Evolutionary conservation across 768 basidiomycete species (phyloP).

Genomic region (Pulveroboletus sp.): DNA sequence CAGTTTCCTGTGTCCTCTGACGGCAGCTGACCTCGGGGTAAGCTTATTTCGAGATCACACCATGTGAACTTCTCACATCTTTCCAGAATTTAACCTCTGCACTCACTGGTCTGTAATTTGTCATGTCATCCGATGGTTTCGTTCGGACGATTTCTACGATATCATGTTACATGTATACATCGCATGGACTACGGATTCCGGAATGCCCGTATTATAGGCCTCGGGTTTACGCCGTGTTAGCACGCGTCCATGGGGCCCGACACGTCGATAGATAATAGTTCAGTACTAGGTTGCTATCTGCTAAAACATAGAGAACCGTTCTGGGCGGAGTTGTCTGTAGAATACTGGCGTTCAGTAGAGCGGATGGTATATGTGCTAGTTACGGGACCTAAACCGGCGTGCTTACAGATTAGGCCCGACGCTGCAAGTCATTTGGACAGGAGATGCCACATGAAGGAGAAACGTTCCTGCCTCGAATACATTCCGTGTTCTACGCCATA

Average conservation of each 20-base stretch:
- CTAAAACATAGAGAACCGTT: no score
- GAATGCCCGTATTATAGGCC: no score
- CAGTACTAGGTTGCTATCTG: no score
- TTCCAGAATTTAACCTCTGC: slow-evolving; percentile 18
- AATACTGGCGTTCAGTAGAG: no score
- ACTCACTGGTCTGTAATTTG: no score
- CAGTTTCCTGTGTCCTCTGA: slow-evolving; percentile 63
- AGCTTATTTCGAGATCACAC: background rate
- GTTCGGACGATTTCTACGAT: slow-evolving; percentile 4
- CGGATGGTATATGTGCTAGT: no score
- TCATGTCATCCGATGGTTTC: background rate
- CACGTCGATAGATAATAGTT: background rate
- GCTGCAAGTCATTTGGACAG: background rate
- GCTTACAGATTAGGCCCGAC: no score
- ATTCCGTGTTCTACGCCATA: slow-evolving; percentile 90
- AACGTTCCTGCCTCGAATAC: slow-evolving; percentile 74
- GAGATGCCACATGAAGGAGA: slow-evolving; percentile 47
- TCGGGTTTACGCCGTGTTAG: slow-evolving; percentile 1
- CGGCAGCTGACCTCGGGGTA: slow-evolving; percentile 28
- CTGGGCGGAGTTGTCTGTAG: no score
- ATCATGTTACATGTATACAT: slow-evolving; percentile 11
- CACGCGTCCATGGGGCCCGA: background rate
- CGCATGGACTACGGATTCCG: slow-evolving; percentile 15
- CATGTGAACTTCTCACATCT: slow-evolving; percentile 11
- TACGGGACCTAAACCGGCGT: no score